Base-by-base conservation (phyloP, 2,329 filamentous ascomycete species). In the Thermoascus crustaceus region DNA sequence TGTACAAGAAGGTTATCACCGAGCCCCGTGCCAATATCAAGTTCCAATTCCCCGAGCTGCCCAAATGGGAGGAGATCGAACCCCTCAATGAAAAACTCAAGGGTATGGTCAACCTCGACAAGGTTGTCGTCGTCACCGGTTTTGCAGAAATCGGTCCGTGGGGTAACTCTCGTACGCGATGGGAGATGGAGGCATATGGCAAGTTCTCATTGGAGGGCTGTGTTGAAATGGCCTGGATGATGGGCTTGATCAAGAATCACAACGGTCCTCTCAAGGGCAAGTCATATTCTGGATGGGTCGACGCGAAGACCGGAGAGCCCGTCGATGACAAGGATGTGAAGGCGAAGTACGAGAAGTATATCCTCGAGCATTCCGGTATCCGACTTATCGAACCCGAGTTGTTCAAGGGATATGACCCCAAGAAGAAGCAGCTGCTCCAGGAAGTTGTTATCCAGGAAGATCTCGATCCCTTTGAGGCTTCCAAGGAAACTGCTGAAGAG, bases 221-320 rank as follows among this genome's bases (percentile, higher is more conserved):
- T 54, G 82, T 98, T 41, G 91, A 98, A 66, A 98, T 98, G 91
- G 88, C 91, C 20, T 98, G 91, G 91, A 86, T 98, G 63, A 98
- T 96, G 89, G 91, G 91, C 56, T 78, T 96, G 41, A 96, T 98
- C 71, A 95, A 89, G 74, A 94, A 98, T 64, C 85, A 94, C 71
- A 96, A 96, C 51, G 91, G 91, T 11, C 80, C 82, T 20, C 78
- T 98, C 60, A 98, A 98, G 71, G 91, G 91, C 60, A 83, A 94
- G 69, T 83, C 83, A 46, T 96, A 98, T 68, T 86, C 89, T 48
- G 91, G 91, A 50, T 98, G 71, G 88, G 91, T 98, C 40, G 91
- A 98, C 55, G 74, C 79, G 58, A 96, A 96, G 76, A 81, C 85
- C 35, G 85, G 85, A 27, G 89, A 96, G 40, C 91, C 91, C 5